These are phyloP conservation scores for Curvularia spicifera DNA, from an alignment of 2,329 filamentous ascomycete species.

Conservation along the genomic window DNA sequence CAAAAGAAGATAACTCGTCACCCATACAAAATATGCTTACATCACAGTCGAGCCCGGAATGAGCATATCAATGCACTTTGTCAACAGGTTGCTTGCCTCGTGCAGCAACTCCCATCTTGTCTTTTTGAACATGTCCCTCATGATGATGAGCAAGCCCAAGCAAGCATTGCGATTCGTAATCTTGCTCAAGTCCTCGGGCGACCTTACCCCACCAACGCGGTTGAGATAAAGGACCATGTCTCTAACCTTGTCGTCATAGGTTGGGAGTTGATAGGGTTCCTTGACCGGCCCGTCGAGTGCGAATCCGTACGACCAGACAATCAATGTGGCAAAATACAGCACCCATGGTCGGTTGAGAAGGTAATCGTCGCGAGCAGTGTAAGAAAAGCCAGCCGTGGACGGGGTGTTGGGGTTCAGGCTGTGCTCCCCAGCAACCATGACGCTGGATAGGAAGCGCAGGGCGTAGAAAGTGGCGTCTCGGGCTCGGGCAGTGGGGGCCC, in stretches of 20 bases:
- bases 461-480: conserved; percentile 93
- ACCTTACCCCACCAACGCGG: conserved; percentile 72
- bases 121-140: conserved; percentile 80
- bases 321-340: conserved; percentile 87
- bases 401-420: conserved; percentile 32
- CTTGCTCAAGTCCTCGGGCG: conserved; percentile 77
- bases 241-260: conserved; percentile 68
- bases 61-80: conserved; percentile 76
- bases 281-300: conserved; percentile 81
- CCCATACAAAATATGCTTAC: conserved; percentile 5
- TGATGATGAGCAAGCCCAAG: conserved; percentile 78
- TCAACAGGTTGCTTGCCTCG: conserved; percentile 80
- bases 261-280: conserved; percentile 59
- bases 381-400: conserved; percentile 55
- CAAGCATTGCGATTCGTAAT: conserved; percentile 82
- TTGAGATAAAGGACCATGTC: conserved; percentile 83
- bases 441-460: conserved; percentile 84
- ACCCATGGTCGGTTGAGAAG: conserved; percentile 94
- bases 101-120: conserved; percentile 91
- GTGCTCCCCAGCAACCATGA: conserved; percentile 69
- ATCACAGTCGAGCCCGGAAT: conserved; percentile 34
- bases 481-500: conserved; percentile 87
- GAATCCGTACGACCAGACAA: conserved; percentile 95
- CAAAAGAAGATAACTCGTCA: not conserved
- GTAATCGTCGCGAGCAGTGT: conserved; percentile 85